phyloP scores from a whole-genome alignment of 164 flowering plant genomes.

The Magnolia sinica region DNA sequence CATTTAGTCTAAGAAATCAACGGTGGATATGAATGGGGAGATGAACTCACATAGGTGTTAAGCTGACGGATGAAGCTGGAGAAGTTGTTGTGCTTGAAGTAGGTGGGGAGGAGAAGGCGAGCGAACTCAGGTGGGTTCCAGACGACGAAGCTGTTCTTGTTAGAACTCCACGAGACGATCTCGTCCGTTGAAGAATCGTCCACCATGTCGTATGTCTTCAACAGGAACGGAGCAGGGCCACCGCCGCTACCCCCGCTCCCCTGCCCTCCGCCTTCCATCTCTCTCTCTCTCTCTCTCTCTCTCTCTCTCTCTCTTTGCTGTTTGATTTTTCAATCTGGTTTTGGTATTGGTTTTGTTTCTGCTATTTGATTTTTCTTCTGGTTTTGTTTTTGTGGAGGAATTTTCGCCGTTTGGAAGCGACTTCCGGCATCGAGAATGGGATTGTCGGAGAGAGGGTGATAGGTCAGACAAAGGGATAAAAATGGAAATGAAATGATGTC shows the following conservation, averaged over 20 bases:
- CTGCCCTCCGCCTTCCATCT: conserved; percentile 25
- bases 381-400: no score
- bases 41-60: conserved; percentile 63
- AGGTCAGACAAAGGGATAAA: no score
- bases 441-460: no score
- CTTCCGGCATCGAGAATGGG: no score
- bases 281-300: conserved; percentile 1
- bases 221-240: conserved; percentile 78
- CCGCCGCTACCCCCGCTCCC: conserved; percentile 42
- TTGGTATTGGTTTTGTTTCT: no score
- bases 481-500: no score
- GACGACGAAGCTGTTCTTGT: conserved; percentile 61
- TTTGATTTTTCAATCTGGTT: neutral
- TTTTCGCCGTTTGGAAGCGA: no score
- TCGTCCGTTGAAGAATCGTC: conserved; percentile 71
- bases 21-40: neutral
- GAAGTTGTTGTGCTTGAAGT: conserved; percentile 88
- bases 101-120: conserved; percentile 61
- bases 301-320: neutral
- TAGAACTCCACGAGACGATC: conserved; percentile 74
- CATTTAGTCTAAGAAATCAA: no score
- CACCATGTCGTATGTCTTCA: conserved; percentile 85
- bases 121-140: conserved; percentile 86
- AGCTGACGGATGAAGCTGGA: conserved; percentile 87
- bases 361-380: no score